Evolutionary conservation across 345 rosid species (phyloP).

Genomic region (Diplotaxis tenuifolia): DNA sequence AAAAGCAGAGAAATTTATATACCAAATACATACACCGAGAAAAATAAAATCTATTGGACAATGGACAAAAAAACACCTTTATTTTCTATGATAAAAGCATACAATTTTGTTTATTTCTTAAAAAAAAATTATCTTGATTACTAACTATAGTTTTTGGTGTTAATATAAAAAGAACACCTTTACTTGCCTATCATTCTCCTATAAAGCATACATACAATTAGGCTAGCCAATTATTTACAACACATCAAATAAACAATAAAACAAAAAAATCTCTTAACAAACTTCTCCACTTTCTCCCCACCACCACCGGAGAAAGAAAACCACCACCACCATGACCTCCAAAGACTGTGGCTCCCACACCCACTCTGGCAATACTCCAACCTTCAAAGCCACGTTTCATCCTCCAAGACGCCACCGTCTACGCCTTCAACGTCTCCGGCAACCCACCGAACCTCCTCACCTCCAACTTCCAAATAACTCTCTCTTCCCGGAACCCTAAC

Average conservation of each 20-base stretch:
- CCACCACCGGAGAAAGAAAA: slow-evolving; percentile 12
- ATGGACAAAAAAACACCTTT: no score
- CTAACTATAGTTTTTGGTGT: not conserved
- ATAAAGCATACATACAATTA: slow-evolving; percentile 22
- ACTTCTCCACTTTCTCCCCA: slow-evolving; percentile 21
- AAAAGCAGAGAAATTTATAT: not conserved
- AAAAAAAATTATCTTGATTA: not conserved
- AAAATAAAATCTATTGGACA: no score
- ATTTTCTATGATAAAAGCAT: no score
- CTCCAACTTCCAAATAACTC: slow-evolving; percentile 71
- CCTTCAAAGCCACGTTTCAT: slow-evolving; percentile 78
- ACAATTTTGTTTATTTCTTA: not conserved
- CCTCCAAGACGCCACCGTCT: slow-evolving; percentile 92
- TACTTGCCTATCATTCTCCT: slow-evolving; percentile 19
- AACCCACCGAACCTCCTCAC: slow-evolving; percentile 65
- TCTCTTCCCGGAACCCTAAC: slow-evolving; percentile 79
- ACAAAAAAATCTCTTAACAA: slow-evolving; percentile 7
- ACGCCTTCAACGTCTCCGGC: slow-evolving; percentile 67
- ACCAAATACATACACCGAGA: no score
- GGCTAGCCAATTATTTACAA: slow-evolving; percentile 8
- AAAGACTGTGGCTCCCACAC: slow-evolving; percentile 52
- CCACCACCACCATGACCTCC: slow-evolving; percentile 44
- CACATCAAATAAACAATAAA: not conserved
- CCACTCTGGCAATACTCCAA: slow-evolving; percentile 61
- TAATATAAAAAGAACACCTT: not conserved